Conservation (phyloP, 1,284 basidiomycete species). For the Porodaedalea pini region DNA sequence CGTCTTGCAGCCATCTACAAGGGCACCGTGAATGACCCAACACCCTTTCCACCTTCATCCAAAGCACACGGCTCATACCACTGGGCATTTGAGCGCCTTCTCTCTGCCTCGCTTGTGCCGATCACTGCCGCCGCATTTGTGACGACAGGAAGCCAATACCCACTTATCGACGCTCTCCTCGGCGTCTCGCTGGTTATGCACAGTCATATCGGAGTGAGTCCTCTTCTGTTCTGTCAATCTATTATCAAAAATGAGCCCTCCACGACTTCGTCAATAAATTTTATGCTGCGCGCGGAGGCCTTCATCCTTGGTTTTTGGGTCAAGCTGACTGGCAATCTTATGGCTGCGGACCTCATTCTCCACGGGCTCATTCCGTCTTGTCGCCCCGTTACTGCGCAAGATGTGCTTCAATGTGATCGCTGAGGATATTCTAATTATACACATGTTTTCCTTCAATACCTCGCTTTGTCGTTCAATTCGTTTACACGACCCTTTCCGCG, state of each 20-base stretch:
- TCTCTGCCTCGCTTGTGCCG: slow-evolving; percentile 86
- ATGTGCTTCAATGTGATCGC: too few relatives aligned
- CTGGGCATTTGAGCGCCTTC: slow-evolving; percentile 95
- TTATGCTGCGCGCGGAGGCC: too few relatives aligned
- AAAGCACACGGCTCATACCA: slow-evolving; percentile 91
- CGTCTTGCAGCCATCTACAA: slow-evolving; percentile 74
- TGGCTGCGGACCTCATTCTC: too few relatives aligned
- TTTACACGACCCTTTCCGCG: too few relatives aligned
- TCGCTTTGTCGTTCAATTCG: too few relatives aligned
- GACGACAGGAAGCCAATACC: slow-evolving; percentile 66
- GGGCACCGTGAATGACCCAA: slow-evolving; percentile 96
- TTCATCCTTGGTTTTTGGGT: too few relatives aligned
- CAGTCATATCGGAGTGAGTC: slow-evolving; percentile 86
- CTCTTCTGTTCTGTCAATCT: background rate
- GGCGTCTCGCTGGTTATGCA: slow-evolving; percentile 88
- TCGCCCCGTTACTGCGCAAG: too few relatives aligned
- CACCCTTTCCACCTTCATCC: slow-evolving; percentile 79
- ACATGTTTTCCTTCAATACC: too few relatives aligned
- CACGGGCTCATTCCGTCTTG: too few relatives aligned
- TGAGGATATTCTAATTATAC: too few relatives aligned
- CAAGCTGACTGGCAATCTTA: too few relatives aligned
- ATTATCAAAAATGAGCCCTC: background rate
- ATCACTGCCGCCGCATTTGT: slow-evolving; percentile 81
- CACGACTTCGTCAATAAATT: too few relatives aligned
- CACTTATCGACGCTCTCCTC: slow-evolving; percentile 85